Evolutionary conservation across 139 green algal genomes (phyloP), one percentile per base, ranked within the genome.

Genomic region (Chlorella sp.): DNA sequence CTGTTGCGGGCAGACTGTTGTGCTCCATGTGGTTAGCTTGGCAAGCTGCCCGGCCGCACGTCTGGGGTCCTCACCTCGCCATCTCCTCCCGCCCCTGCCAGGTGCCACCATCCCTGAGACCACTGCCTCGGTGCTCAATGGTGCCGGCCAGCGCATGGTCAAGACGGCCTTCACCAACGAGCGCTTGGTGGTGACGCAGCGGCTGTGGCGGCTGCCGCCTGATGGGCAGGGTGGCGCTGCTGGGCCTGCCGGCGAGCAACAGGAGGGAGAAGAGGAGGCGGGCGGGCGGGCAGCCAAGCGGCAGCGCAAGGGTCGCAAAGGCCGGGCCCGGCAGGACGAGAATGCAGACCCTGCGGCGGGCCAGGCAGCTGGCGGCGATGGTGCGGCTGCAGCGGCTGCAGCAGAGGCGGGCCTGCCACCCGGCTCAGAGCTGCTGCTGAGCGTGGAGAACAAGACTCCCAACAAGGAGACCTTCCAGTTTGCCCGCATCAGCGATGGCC

Each of bases 111-210:
- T 96, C 25, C 92, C 93, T 17, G 91, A 92, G 36, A 94, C 85
- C 26, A 84, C 84, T n/a, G 86, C 92, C 20, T 84, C 75, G 15
- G 82, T 96, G 21, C 30, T 88, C n/a, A 94, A 85, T 63, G 87
- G 85, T 3, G 41, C 47, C 1, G 84, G 87, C 3, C 71, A 81
- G 56, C 74, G 73, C 47, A 28, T 94, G 47, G 86, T 82, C 39
- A 81, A 79, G 39, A 64, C 71, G 0, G 34, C 83, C 4, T 67
- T 90, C 30, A 84, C 17, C 60, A 92, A 91, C 11, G 74, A 95
- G 74, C 88, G 89, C 36, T 79, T 96, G 17, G 82, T 81, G 11
- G 87, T 96, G 26, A 81, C 88, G 55, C 94, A 96, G 87, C 87
- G 87, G 0, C 89, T 96, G 55, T 93, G 88, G 87, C 64, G 76